Evolutionary conservation across 371 early-diverging fungal genomes (phyloP).

Genomic region (Rhizomucor miehei): DNA sequence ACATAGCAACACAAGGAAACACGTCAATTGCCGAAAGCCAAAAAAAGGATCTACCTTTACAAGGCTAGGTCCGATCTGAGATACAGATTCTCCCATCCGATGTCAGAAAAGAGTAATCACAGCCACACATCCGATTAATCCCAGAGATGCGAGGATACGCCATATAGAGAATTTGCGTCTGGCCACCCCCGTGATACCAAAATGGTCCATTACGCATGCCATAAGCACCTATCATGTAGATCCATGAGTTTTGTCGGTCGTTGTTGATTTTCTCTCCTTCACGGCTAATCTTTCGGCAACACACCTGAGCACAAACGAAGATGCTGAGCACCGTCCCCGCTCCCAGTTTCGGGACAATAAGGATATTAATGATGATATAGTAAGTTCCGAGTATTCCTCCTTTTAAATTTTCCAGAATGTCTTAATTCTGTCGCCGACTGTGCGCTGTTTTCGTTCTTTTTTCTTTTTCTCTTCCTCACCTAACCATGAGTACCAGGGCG

Average conservation of each 20-base stretch:
- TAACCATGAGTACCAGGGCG: slow-evolving; percentile 36
- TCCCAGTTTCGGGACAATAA: slow-evolving; percentile 47
- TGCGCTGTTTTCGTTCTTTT: too few relatives aligned
- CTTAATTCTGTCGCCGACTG: background rate
- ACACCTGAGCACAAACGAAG: slow-evolving; percentile 46
- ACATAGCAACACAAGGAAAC: too few relatives aligned
- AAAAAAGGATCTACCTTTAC: background rate
- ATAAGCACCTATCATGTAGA: slow-evolving; percentile 22
- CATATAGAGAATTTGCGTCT: slow-evolving; percentile 13
- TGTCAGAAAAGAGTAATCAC: slow-evolving; percentile 13
- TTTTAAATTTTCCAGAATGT: background rate
- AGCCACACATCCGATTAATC: slow-evolving; percentile 15
- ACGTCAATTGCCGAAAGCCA: background rate
- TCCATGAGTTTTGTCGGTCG: background rate
- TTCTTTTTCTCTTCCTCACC: too few relatives aligned
- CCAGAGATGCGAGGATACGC: slow-evolving; percentile 13
- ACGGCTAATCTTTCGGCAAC: background rate
- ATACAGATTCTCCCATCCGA: background rate
- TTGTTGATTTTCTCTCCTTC: background rate
- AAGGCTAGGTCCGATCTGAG: background rate
- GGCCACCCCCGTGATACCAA: slow-evolving; percentile 37
- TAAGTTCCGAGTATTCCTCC: slow-evolving; percentile 48
- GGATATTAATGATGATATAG: slow-evolving; percentile 50
- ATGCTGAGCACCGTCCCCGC: slow-evolving; percentile 51
- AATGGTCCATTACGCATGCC: slow-evolving; percentile 51